Evolutionary conservation across 306 rosid genomes (phyloP).

Genomic region (Trifolium fragiferum): DNA sequence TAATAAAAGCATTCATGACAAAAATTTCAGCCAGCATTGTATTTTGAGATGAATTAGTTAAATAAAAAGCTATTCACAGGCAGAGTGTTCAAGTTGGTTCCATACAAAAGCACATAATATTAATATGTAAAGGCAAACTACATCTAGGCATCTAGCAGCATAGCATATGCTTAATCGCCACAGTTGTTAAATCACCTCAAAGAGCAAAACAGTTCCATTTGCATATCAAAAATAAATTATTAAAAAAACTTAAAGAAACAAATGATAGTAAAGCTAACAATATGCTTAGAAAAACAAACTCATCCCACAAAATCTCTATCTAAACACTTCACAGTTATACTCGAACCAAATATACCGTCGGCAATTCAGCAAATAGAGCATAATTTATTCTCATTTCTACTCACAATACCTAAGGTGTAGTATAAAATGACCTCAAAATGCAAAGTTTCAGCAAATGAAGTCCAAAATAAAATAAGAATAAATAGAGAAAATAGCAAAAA

Average conservation of each 20-base stretch:
- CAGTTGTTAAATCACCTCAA: constrained; percentile 16
- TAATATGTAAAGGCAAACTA: constrained; percentile 17
- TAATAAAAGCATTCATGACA: constrained; percentile 22
- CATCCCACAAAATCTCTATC: constrained; percentile 7
- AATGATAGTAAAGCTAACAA: background rate
- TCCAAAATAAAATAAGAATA: constrained; percentile 6
- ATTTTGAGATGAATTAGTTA: background rate
- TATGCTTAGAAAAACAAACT: constrained; percentile 11
- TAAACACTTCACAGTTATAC: background rate
- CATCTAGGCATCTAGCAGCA: constrained; percentile 14
- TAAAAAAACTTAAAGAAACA: background rate
- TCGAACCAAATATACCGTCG: constrained; percentile 16
- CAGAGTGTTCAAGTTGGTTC: background rate
- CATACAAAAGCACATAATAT: background rate
- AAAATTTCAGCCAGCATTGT: constrained; percentile 12
- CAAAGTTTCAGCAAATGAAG: constrained; percentile 13
- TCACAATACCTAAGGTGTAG: constrained; percentile 5
- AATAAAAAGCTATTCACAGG: background rate
- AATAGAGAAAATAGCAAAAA: constrained; percentile 39
- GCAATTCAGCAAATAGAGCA: background rate
- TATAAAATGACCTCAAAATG: constrained; percentile 13
- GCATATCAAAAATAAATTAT: background rate
- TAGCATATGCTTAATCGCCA: constrained; percentile 11
- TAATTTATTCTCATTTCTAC: constrained; percentile 30
- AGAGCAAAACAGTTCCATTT: background rate